These are phyloP conservation scores for Xylariaceae sp. DNA, from an alignment of 2,329 filamentous ascomycete species.

Conservation along the genomic window DNA sequence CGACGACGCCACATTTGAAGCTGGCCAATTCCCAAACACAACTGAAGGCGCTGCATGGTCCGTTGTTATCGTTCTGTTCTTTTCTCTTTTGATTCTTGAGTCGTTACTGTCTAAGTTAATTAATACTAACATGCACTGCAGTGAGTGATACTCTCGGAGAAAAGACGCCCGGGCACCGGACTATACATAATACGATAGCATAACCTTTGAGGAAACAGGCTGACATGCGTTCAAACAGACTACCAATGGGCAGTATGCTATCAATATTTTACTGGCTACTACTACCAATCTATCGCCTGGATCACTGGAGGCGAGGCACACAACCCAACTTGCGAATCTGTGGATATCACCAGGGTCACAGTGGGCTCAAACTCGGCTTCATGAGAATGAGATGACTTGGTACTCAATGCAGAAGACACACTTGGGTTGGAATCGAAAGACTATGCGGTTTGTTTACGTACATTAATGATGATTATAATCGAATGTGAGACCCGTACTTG, in stretches of 20 bases:
- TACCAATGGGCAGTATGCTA: slow-evolving; percentile 28
- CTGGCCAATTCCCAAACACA: slow-evolving; percentile 17
- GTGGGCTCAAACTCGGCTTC: neutral
- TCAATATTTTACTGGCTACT: slow-evolving; percentile 26
- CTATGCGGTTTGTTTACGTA: too few species aligned
- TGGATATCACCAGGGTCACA: slow-evolving; percentile 27
- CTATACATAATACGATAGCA: too few species aligned
- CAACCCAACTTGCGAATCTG: slow-evolving; percentile 34
- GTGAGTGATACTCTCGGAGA: too few species aligned
- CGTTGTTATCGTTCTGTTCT: neutral
- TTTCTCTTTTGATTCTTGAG: neutral
- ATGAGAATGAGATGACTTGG: too few species aligned
- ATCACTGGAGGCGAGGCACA: slow-evolving; percentile 24
- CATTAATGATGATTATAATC: too few species aligned
- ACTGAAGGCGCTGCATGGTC: slow-evolving; percentile 17
- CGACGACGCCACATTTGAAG: slow-evolving; percentile 27
- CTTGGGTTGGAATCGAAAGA: too few species aligned
- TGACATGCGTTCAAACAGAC: slow-evolving; percentile 2
- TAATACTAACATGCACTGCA: too few species aligned
- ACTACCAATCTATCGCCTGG: slow-evolving; percentile 34
- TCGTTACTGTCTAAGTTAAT: neutral
- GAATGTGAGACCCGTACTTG: too few species aligned
- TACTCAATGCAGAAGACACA: too few species aligned
- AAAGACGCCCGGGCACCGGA: too few species aligned
- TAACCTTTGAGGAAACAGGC: too few species aligned